Evolutionary conservation across 75 land plant species (phyloP), one percentile per base, ranked within the genome.

Genomic region (Sequoia sempervirens): DNA sequence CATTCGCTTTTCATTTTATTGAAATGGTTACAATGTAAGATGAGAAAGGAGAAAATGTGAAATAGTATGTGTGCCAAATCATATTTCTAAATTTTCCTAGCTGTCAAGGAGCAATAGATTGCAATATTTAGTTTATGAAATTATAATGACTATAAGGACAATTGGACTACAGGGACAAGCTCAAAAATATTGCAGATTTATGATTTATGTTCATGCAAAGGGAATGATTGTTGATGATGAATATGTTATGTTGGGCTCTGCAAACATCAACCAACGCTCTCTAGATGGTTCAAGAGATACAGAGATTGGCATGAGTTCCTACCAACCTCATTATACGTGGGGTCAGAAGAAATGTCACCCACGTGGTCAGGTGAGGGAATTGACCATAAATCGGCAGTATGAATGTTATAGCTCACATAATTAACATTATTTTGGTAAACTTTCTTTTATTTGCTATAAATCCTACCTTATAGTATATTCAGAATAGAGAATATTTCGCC

Each of bases 231-330:
- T 96, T 5, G 98, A 96, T 86, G 98, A 96, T 81, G 97, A 96
- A 79, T 96, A 96, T 89, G 92, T 96, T 15, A 92, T 96, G 30
- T 32, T 95, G 76, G 98, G 98, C 23, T 96, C 97, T 68, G 98
- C 96, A 40, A 96, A 96, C 80, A 96, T 96, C 13, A 96, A 96
- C 74, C 94, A 96, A 82, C 79, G 98, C 58, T 96, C 98, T 10
- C 82, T 96, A 87, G 93, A 93, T 84, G 98, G 98, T 54, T 93
- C 97, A 83, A 89, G 98, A 86, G 98, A 96, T 81, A 96, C 97
- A n/a, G 98, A 96, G 87, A 95, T 96, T 83, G 98, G 97, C 13
- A 96, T 96, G 97, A 95, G 98, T 75, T 93, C 94, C 38, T 96
- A 93, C 83, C 98, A 96, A 66, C 97, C 93, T 53, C 88, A 91